These are phyloP conservation scores for Lepidium didymum DNA, from an alignment of 345 rosid genomes.

Conservation along the genomic window DNA sequence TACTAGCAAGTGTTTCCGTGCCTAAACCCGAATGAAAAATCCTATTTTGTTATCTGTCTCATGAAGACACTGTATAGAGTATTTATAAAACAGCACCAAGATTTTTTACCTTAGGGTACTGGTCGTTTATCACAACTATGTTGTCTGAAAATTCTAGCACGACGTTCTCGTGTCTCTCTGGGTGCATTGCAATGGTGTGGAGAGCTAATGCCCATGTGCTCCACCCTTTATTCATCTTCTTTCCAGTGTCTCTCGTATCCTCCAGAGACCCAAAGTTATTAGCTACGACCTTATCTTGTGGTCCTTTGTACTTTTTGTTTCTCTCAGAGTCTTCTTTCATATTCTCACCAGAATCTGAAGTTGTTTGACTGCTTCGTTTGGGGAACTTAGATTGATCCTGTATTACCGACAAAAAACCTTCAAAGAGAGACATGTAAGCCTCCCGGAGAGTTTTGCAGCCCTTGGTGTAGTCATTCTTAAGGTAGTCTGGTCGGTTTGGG, in stretches of 20 bases:
- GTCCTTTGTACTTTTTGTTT: conserved; percentile 51
- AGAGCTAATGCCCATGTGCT: conserved; percentile 81
- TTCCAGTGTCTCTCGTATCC: conserved; percentile 17
- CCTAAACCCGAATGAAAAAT: conserved; percentile 31
- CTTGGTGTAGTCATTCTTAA: conserved; percentile 53
- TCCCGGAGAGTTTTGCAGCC: conserved; percentile 69
- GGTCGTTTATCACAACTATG: conserved; percentile 68
- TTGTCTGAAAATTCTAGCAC: conserved; percentile 55
- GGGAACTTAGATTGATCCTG: conserved; percentile 33
- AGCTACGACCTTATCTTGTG: conserved; percentile 22
- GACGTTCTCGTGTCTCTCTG: conserved; percentile 52
- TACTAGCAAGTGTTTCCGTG: conserved; percentile 67
- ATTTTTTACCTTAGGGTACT: conserved; percentile 65
- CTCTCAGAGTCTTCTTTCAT: conserved; percentile 43
- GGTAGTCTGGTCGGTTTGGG: conserved; percentile 70
- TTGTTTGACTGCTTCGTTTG: conserved; percentile 21
- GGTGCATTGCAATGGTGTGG: conserved; percentile 60
- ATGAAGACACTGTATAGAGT: neutral
- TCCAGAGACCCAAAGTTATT: conserved; percentile 15
- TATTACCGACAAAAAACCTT: conserved; percentile 52
- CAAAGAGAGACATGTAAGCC: conserved; percentile 74
- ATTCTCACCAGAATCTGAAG: conserved; percentile 29
- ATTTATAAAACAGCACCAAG: neutral
- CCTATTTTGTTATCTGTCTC: neutral
- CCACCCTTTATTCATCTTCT: conserved; percentile 43